phyloP scores from a whole-genome alignment of 1,139 yeast species.

The Yamadazyma dendronema region DNA sequence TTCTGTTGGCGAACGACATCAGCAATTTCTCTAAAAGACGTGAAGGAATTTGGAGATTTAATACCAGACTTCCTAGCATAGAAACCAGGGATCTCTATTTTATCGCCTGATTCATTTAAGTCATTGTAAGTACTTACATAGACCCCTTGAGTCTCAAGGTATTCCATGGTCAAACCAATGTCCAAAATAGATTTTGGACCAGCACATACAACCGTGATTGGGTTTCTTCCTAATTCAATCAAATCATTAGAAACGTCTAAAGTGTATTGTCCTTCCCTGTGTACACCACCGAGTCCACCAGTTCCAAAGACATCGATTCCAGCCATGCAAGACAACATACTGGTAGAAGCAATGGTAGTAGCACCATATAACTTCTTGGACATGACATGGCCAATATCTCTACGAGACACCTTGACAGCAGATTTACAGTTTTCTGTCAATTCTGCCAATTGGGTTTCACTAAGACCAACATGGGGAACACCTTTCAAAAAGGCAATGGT shows the following conservation, averaged over 20 bases:
- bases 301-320: slow-evolving; percentile 88
- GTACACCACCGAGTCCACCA: slow-evolving; percentile 94
- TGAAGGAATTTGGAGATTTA: slow-evolving; percentile 64
- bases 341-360: slow-evolving; percentile 86
- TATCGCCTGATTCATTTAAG: slow-evolving; percentile 10
- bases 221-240: slow-evolving; percentile 79
- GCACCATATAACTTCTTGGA: slow-evolving; percentile 70
- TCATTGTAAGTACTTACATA: slow-evolving; percentile 54
- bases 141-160: slow-evolving; percentile 84
- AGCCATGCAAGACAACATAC: slow-evolving; percentile 73
- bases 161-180: slow-evolving; percentile 78
- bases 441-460: slow-evolving; percentile 41
- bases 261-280: slow-evolving; percentile 69
- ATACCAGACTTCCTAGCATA: slow-evolving; percentile 77
- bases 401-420: slow-evolving; percentile 67
- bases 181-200: slow-evolving; percentile 90
- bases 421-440: slow-evolving; percentile 43
- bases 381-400: slow-evolving; percentile 79
- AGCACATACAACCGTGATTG: slow-evolving; percentile 85
- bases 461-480: slow-evolving; percentile 66
- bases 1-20: slow-evolving; percentile 52
- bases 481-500: slow-evolving; percentile 81
- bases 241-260: slow-evolving; percentile 88
- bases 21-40: slow-evolving; percentile 58
- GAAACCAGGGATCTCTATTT: slow-evolving; percentile 71